Evolutionary conservation across 768 basidiomycete species (phyloP).

Genomic region (Xanthoconium purpureum): DNA sequence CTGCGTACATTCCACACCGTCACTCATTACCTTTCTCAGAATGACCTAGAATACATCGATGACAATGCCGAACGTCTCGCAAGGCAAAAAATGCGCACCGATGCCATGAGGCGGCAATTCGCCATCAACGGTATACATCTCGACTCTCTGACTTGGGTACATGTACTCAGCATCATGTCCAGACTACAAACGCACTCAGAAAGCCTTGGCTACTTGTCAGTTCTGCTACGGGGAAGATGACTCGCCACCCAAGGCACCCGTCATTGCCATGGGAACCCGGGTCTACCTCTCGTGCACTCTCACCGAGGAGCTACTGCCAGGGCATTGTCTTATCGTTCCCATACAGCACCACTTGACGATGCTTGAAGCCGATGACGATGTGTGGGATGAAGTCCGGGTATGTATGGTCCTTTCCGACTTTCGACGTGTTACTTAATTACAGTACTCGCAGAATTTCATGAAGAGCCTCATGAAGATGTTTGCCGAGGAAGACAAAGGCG

Average conservation of each 20-base stretch:
- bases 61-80: conserved; percentile 94
- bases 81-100: conserved; percentile 91
- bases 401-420: conserved; percentile 23
- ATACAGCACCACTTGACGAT: conserved; percentile 90
- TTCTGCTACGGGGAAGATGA: conserved; percentile 95
- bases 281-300: conserved; percentile 88
- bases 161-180: neutral
- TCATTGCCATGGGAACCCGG: conserved; percentile 88
- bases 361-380: conserved; percentile 94
- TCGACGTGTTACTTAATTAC: neutral
- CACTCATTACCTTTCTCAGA: conserved; percentile 38
- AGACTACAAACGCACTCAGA: conserved; percentile 97
- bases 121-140: conserved; percentile 80
- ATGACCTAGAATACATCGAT: conserved; percentile 91
- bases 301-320: conserved; percentile 83
- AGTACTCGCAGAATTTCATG: conserved; percentile 57
- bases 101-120: conserved; percentile 95
- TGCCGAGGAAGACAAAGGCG: conserved; percentile 88
- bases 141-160: neutral
- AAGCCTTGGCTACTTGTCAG: conserved; percentile 77
- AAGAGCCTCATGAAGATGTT: conserved; percentile 97
- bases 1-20: neutral
- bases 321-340: conserved; percentile 94
- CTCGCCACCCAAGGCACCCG: conserved; percentile 78
- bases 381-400: conserved; percentile 96